Evolutionary conservation across 2,329 filamentous ascomycete species (phyloP).

Genomic region (Decorospora gaudefroyi): DNA sequence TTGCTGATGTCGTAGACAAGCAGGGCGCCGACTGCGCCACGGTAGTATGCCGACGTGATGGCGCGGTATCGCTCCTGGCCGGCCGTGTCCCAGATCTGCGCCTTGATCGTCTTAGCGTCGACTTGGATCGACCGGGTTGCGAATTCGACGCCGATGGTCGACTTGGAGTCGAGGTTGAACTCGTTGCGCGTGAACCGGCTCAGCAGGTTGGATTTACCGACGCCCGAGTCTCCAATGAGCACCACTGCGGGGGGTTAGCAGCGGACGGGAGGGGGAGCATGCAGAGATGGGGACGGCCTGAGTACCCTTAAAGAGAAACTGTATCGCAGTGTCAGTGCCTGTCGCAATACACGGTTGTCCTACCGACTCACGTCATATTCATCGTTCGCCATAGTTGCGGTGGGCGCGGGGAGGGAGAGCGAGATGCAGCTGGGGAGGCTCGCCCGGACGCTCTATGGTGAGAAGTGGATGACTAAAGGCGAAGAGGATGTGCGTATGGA

Average conservation of each 20-base stretch:
- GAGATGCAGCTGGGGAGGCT: slow-evolving; percentile 11
- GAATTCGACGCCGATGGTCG: slow-evolving; percentile 99
- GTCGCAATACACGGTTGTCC: slow-evolving; percentile 23
- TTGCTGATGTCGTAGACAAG: slow-evolving; percentile 99
- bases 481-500: slow-evolving; percentile 1
- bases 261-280: slow-evolving; percentile 19
- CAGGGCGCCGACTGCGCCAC: slow-evolving; percentile 93
- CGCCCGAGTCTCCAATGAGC: slow-evolving; percentile 97
- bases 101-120: slow-evolving; percentile 99
- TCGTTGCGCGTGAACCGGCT: slow-evolving; percentile 99
- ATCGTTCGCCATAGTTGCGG: slow-evolving; percentile 87
- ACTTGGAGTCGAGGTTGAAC: slow-evolving; percentile 99
- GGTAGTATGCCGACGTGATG: slow-evolving; percentile 98
- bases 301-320: slow-evolving; percentile 99
- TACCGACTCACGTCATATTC: slow-evolving; percentile 89
- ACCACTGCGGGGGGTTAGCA: slow-evolving; percentile 69
- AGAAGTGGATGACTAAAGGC: not conserved
- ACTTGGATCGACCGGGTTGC: slow-evolving; percentile 98
- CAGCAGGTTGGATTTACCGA: slow-evolving; percentile 99
- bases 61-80: slow-evolving; percentile 98
- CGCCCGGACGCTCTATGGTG: not conserved
- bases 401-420: slow-evolving; percentile 32
- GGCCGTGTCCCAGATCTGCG: slow-evolving; percentile 99
- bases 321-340: slow-evolving; percentile 37
- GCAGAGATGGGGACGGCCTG: slow-evolving; percentile 19